A percentile compares a stretch with the other conserved stretches of the same genome.
phyloP scores from a whole-genome alignment of 140 eudicot genomes.

The Oenanthe javanica region DNA sequence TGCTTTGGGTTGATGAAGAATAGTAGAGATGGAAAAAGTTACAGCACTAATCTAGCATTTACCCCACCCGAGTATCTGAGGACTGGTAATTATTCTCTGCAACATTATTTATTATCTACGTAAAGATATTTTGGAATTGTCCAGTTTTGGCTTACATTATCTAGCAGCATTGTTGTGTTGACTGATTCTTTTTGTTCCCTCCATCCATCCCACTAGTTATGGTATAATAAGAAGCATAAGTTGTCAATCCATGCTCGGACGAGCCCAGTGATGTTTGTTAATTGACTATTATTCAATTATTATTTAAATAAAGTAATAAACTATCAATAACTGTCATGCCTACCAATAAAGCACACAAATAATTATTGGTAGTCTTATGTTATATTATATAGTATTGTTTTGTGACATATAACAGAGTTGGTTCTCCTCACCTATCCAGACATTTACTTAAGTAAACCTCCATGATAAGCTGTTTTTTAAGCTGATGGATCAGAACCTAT shows the following conservation, averaged over 20 bases:
- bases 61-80: constrained; percentile 97
- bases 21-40: constrained; percentile 92
- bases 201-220: background rate
- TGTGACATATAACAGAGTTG: background rate
- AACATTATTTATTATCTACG: background rate
- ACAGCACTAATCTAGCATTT: constrained; percentile 93
- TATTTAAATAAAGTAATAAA: background rate
- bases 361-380: background rate
- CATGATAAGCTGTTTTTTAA: background rate
- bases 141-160: background rate
- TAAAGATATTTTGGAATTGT: background rate
- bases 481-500: too few relatives aligned
- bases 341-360: constrained; percentile 5
- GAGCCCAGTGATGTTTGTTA: too few relatives aligned
- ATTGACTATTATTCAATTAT: background rate
- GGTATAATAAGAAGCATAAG: background rate
- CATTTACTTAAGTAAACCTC: background rate
- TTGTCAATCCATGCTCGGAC: background rate
- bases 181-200: background rate
- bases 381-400: background rate
- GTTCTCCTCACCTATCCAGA: background rate
- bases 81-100: constrained; percentile 46
- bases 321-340: background rate
- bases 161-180: background rate
- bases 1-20: constrained; percentile 98